Evolutionary conservation across 345 rosid species (phyloP), one percentile per base, ranked within the genome.

Genomic region (Pugionium cornutum): DNA sequence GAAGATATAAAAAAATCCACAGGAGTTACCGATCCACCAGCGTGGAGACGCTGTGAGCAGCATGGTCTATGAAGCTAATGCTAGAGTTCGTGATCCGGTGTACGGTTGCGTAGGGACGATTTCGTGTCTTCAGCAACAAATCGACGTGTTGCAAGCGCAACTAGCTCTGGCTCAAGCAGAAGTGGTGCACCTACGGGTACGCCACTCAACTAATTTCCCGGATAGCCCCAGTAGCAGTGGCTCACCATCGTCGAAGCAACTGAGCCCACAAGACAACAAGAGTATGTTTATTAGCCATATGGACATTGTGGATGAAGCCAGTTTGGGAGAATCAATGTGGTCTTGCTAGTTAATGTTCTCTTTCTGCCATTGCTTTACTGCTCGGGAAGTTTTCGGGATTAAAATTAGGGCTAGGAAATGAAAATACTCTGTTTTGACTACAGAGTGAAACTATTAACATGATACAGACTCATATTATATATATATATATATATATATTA

Each of bases 51-150:
- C 99, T 0, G 97, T 90, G 62, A 94, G 92, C 33, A 85, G 92
- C 74, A 86, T 94, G 87, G 94, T 86, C 37, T 94, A 88, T 31
- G 99, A 94, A 67, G 99, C 99, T 18, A 87, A 88, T 55, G 99
- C 99, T 1, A 79, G 99, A 67, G 90, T 94, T 3, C 79, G 99
- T 3, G 99, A 90, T 57, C 99, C 99, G 0, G 97, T 94, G 0
- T 94, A 94, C 11, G 97, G 99, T 1, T 94, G 99, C 30, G 96
- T 88, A 1, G 99, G 95, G 7, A 89, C 97, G 6, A 94, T 94
- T 40, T 86, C 97, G 0, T 88, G 96, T 0, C 79, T 94, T 2
- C 99, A 94, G 61, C 86, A 85, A 39, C 99, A 90, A 42, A 86
- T 94, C 25, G 91, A 90, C 42, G 41, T 73, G 9, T 89, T 94